A percentile compares a stretch with the other conserved stretches of the same genome.
These are phyloP conservation scores for Penicillium fuscoglaucum DNA, from an alignment of 2,329 filamentous ascomycete species.

Conservation along the genomic window DNA sequence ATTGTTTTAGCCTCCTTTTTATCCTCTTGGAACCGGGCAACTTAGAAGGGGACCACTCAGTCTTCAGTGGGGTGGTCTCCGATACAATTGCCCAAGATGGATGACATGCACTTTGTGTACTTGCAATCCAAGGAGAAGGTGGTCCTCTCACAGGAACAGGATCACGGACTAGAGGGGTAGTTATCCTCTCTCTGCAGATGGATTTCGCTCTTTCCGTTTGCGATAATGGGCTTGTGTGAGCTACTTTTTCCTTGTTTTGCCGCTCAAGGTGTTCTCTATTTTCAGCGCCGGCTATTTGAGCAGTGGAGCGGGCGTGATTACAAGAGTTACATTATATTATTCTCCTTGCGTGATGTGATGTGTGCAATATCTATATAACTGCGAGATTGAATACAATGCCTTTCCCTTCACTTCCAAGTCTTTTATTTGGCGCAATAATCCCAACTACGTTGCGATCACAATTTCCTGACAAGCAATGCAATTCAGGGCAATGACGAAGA, in stretches of 20 bases:
- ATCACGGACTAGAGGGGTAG: constrained; percentile 18
- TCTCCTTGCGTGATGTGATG: background rate
- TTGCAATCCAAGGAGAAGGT: background rate
- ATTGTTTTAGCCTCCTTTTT: constrained; percentile 1
- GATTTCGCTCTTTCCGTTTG: constrained; percentile 34
- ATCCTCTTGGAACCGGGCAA: constrained; percentile 40
- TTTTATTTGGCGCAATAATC: background rate
- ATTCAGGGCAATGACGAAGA: constrained; percentile 28
- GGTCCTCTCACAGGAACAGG: background rate
- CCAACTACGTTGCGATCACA: background rate
- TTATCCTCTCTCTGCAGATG: constrained; percentile 40
- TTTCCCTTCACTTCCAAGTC: background rate
- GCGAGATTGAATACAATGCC: constrained; percentile 13
- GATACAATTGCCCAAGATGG: constrained; percentile 61
- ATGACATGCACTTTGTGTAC: constrained; percentile 23
- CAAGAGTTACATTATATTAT: constrained; percentile 37
- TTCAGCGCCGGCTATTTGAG: constrained; percentile 20
- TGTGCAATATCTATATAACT: constrained; percentile 2
- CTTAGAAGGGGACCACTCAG: constrained; percentile 57
- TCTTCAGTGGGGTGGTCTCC: constrained; percentile 52
- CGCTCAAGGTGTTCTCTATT: constrained; percentile 14
- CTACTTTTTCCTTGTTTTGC: constrained; percentile 1
- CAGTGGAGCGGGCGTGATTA: constrained; percentile 36
- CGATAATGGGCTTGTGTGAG: constrained; percentile 5
- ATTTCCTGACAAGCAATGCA: constrained; percentile 16